phyloP scores from a whole-genome alignment of 176 grass and related monocot genomes.

The Pharus latifolius region DNA sequence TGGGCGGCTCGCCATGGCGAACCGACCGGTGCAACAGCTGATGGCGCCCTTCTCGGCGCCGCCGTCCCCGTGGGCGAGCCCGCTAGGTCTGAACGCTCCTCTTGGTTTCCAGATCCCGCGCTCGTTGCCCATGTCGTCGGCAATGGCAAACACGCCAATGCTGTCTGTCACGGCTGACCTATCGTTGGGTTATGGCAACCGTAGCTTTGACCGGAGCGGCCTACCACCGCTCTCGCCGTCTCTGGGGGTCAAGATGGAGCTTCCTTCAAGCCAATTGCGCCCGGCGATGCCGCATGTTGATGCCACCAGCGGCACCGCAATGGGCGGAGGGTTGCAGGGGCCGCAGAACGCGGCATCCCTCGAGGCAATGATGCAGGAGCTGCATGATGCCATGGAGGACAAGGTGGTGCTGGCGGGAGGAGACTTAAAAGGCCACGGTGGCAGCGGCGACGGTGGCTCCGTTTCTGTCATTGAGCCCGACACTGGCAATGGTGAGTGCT shows the following conservation, averaged over 20 bases:
- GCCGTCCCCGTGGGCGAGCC: conserved; percentile 17
- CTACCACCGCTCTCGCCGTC: conserved; percentile 10
- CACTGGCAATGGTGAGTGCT: conserved; percentile 33
- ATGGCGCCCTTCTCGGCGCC: conserved; percentile 14
- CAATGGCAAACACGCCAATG: not conserved
- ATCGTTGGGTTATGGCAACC: conserved; percentile 4
- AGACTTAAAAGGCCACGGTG: not conserved
- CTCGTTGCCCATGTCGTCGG: conserved; percentile 34
- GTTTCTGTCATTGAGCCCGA: no score
- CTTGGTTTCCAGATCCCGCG: conserved; percentile 38
- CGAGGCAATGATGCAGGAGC: conserved; percentile 52
- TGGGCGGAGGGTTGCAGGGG: not conserved
- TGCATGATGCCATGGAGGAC: conserved; percentile 27
- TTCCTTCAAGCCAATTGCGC: conserved; percentile 71
- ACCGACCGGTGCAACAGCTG: not conserved
- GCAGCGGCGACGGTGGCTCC: not conserved
- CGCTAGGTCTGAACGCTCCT: not conserved
- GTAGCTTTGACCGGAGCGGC: no score
- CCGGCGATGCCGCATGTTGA: not conserved
- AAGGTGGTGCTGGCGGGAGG: not conserved
- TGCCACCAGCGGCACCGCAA: not conserved
- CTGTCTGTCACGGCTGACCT: conserved; percentile 10
- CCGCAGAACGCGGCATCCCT: conserved; percentile 10
- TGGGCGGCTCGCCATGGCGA: conserved; percentile 7
- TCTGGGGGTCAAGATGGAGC: conserved; percentile 16